These are phyloP conservation scores for Posidonia australis DNA, from an alignment of 106 monocot genomes.

Conservation along the genomic window DNA sequence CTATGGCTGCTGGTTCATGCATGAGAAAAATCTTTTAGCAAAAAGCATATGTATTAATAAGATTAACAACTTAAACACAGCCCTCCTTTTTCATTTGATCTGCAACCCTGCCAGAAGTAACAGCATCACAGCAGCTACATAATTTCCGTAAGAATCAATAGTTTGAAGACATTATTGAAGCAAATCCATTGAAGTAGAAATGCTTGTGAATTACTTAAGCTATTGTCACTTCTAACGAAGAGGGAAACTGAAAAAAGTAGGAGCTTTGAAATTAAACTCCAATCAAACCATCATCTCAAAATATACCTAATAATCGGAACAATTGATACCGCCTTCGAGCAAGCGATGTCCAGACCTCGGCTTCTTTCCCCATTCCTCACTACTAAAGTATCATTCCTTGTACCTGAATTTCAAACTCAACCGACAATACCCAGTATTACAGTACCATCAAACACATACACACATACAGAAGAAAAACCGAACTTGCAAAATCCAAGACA, in stretches of 20 bases:
- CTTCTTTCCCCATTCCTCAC: background rate
- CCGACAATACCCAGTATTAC: background rate
- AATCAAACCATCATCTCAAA: background rate
- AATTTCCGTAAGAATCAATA: background rate
- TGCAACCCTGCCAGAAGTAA: too few relatives aligned
- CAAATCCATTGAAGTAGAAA: background rate
- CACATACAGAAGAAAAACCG: background rate
- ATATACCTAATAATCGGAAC: background rate
- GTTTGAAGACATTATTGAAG: too few relatives aligned
- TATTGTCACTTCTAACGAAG: background rate
- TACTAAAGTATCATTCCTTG: background rate
- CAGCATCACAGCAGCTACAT: too few relatives aligned
- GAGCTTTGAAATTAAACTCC: background rate
- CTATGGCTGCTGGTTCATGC: too few relatives aligned
- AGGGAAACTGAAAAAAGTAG: background rate
- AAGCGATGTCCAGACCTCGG: background rate
- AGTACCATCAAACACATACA: background rate
- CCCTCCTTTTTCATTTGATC: too few relatives aligned
- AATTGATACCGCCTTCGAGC: background rate
- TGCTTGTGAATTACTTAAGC: too few relatives aligned
- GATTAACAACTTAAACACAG: too few relatives aligned
- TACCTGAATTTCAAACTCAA: background rate
- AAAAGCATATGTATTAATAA: too few relatives aligned
- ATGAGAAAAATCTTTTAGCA: too few relatives aligned
- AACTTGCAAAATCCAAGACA: background rate